Conservation (phyloP, 345 rosid genomes). For the Trapa bicornis region DNA sequence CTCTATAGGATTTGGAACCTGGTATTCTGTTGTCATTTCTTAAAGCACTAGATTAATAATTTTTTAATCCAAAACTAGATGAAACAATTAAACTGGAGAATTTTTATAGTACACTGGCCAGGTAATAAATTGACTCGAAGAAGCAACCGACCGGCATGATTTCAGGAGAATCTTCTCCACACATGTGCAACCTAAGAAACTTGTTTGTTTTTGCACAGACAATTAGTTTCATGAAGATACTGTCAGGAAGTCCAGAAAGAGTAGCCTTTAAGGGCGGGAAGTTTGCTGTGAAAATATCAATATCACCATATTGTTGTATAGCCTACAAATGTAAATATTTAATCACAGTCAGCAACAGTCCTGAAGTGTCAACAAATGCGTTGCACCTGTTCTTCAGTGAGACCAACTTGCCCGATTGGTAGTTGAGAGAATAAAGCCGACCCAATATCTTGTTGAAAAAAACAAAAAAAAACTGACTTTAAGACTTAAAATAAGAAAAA, state of each 20-base stretch:
- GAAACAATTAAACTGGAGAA: not conserved
- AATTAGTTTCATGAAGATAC: slow-evolving; percentile 72
- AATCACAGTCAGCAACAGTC: not conserved
- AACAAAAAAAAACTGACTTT: not conserved
- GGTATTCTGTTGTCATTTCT: not conserved
- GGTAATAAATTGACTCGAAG: not conserved
- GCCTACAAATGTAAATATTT: slow-evolving; percentile 50
- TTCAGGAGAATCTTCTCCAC: slow-evolving; percentile 93
- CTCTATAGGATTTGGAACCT: not conserved
- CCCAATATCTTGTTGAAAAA: slow-evolving; percentile 47
- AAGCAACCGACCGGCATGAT: slow-evolving; percentile 46
- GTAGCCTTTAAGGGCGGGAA: slow-evolving; percentile 91
- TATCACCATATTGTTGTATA: slow-evolving; percentile 49
- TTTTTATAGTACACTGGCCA: not conserved
- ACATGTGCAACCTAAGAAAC: slow-evolving; percentile 80
- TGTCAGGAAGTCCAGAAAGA: slow-evolving; percentile 89
- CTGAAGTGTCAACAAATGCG: not conserved
- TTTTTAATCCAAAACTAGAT: too few species aligned
- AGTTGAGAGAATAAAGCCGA: slow-evolving; percentile 95
- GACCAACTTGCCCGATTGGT: slow-evolving; percentile 92
- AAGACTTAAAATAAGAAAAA: not conserved
- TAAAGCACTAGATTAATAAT: not conserved
- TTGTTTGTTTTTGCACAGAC: slow-evolving; percentile 64
- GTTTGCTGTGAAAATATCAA: slow-evolving; percentile 76
- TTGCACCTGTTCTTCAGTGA: slow-evolving; percentile 80